Percentiles rank a stretch among this genome's conserved stretches.
Evolutionary conservation across 768 basidiomycete species (phyloP).

Genomic region (Suillus paluster): DNA sequence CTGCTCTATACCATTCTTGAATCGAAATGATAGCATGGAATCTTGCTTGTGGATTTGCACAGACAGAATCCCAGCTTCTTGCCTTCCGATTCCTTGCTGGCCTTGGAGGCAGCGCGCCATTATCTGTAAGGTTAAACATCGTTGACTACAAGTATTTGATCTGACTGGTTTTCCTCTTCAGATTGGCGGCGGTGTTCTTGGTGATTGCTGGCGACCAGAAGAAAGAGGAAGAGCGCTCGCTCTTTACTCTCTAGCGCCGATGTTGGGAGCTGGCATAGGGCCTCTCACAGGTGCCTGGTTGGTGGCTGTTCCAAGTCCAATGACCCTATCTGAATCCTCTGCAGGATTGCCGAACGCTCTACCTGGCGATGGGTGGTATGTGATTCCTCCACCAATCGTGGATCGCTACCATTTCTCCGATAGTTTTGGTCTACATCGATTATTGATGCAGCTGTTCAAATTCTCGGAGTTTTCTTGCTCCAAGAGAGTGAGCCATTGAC

Average conservation of each 20-base stretch:
- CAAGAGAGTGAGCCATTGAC: conserved; percentile 58
- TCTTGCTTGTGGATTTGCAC: conserved; percentile 65
- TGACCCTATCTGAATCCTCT: conserved; percentile 8
- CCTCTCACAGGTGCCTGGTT: conserved; percentile 66
- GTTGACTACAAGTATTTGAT: neutral
- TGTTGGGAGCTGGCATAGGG: conserved; percentile 67
- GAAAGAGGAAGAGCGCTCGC: conserved; percentile 67
- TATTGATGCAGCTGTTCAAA: conserved; percentile 55
- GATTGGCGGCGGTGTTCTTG: conserved; percentile 71
- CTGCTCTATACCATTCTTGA: neutral
- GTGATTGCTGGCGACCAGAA: conserved; percentile 64
- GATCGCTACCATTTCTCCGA: neutral
- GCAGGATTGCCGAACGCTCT: conserved; percentile 56
- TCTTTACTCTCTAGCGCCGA: conserved; percentile 64
- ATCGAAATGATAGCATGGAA: conserved; percentile 53
- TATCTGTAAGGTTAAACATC: conserved; percentile 40
- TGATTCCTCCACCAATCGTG: conserved; percentile 5
- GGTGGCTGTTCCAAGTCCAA: conserved; percentile 5
- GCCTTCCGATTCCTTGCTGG: conserved; percentile 73
- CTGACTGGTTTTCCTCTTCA: conserved; percentile 10
- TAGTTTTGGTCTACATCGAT: conserved; percentile 74
- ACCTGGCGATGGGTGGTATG: conserved; percentile 77
- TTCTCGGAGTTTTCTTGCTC: conserved; percentile 58
- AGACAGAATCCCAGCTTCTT: conserved; percentile 59
- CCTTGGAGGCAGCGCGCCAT: conserved; percentile 72